Base-by-base conservation (phyloP, 1,139 yeast species). In the Saccharomycopsis hybrid region DNA sequence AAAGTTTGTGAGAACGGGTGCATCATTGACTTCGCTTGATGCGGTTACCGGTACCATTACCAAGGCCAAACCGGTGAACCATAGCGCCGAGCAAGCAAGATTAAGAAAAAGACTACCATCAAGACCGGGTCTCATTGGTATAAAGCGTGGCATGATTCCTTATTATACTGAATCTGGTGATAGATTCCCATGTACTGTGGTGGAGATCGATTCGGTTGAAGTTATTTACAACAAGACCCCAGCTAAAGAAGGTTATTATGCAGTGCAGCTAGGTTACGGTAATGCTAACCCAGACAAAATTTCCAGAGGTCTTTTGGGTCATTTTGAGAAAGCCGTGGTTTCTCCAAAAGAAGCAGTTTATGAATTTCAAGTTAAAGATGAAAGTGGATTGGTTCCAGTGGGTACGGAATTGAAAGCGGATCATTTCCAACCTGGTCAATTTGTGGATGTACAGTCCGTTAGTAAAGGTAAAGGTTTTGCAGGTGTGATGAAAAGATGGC, bases 401-500 rank as follows among this genome's bases (percentile, higher is more conserved):
- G 97, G 97, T 2, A 80, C 92, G 2, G 80, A 82, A 59, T 68
- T 92, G 51, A 77, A 72, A 53, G 96, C 97, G 1, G 89, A 87
- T 61, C 92, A 84, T 66, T 90, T 92, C 65, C 76, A 80, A 51
- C 75, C 73, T 24, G 98, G 97, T 29, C 95, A 88, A 65, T 76
- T 72, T 55, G 92, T 92, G 30, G 98, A 92, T 63, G 71, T 87
- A 47, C 76, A 81, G 61, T 85, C 90, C 9, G 74, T 77, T 25
- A 75, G 94, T 46, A 92, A 89, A 66, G 99, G 98, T 70, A 92
- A 94, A 69, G 99, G 99, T 13, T 88, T 88, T 66, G 89, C 92
- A 25, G 99, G 99, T 79, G 98, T 92, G 25, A 92, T 92, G 96
- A 92, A 92, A 67, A 81, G 96, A 70, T 85, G 85, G 73, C 86